Evolutionary conservation across 164 flowering plant genomes (phyloP), one percentile per base, ranked within the genome.

Genomic region (Nymphaea colorata): DNA sequence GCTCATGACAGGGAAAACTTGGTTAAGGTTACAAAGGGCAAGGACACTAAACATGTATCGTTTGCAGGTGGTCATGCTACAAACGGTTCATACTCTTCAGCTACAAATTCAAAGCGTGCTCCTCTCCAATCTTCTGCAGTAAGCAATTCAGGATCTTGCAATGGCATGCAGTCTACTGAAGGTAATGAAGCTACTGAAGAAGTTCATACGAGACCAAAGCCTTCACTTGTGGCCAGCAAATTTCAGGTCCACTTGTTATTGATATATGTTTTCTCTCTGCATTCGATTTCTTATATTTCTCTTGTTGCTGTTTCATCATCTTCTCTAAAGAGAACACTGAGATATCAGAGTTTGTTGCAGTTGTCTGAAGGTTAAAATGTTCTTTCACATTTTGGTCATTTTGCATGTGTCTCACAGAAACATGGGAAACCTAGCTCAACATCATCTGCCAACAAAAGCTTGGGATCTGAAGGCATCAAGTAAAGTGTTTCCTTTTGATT

Each of bases 391-490:
- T 0, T 25, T 25, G 36, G 36, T 25, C 36, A 25, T 25, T 25
- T 25, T 25, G 36, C 36, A 25, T 25, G 36, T 25, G 36, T 25
- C 36, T 25, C 36, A 25, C 76, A 80, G 87, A 78, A 83, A 67
- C 66, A 82, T 77, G 79, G 70, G 60, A 85, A 81, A 60, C 71
- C 84, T 75, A 84, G 70, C 61, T 74, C 74, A 41, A 72, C 71
- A n/a, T 65, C 77, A 45, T 68, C 80, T 12, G 59, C 71, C 2
- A 65, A 57, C n/a, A 72, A 68, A 42, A 47, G 57, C 43, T 67
- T 65, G 51, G 70, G 71, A 41, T 65, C 76, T 70, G 86, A 89
- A 74, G 83, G 72, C 75, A 63, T 62, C 45, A 69, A 47, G 98
- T 91, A 86, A 25, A 25, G 0, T 25, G 36, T 25, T 25, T 25